Base-by-base conservation (phyloP, 306 rosid genomes). In the Cucumis cinereus region DNA sequence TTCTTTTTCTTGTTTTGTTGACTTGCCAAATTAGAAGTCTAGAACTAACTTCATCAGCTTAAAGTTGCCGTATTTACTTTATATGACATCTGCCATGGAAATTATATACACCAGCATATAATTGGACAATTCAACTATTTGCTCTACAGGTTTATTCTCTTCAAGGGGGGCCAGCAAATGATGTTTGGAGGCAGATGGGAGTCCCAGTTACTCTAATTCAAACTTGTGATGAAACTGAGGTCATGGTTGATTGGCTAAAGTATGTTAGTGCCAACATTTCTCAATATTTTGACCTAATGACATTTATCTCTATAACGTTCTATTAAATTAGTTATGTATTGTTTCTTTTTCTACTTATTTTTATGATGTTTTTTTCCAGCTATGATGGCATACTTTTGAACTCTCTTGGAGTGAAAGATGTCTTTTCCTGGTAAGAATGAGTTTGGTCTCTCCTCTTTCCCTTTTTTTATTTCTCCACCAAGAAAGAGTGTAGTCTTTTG, bases 181-280 rank as follows among this genome's bases (percentile, higher is more conserved):
- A 74, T 72, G 82, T 79, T 74, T 95, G 99, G 99, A 88, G 71
- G 81, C 85, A 79, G 73, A 80, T 89, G 77, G 90, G 90, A 80
- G 86, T 88, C 80, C 87, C 89, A 4, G 78, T 90, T n/a, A 77
- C 82, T 74, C 57, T 90, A 69, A 81, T 88, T 81, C 88, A 74
- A 81, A 79, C 90, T 52, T 86, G 87, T 86, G 87, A 86, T 77
- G 85, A 84, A 76, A 56, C 77, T 8, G 81, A 74, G 82, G 81
- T 79, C 75, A 61, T 63, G 50, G 86, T 95, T 58, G 99, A 95
- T 79, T 95, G 99, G 98, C 93, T 95, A 63, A 90, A 78, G 99
- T 95, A 95, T 78, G 87, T 16, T 41, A 64, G 75, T 70, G 56
- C 75, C 79, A 60, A 60, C 11, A 36, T 70, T 73, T 81, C 30